These are phyloP conservation scores for Xeromyces bisporus DNA, from an alignment of 495 filamentous ascomycete genomes.

Conservation along the genomic window DNA sequence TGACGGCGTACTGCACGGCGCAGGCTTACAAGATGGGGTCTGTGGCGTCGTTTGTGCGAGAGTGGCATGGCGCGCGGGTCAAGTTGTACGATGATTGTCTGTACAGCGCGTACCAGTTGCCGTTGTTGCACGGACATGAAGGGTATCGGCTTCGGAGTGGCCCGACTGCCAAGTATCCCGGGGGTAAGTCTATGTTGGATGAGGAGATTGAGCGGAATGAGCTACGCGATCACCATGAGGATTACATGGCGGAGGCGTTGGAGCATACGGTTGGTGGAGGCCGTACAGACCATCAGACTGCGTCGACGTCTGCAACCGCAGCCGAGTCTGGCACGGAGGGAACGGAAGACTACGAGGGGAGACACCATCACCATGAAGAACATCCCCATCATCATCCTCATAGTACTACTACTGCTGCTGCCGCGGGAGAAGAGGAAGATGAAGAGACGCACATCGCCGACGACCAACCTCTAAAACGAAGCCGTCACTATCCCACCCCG, in stretches of 20 bases:
- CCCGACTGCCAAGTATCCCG: slow-evolving; percentile 78
- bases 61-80: slow-evolving; percentile 77
- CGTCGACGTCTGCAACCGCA: no score
- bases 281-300: not conserved
- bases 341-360: no score
- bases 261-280: slow-evolving; percentile 14
- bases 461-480: not conserved
- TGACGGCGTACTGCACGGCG: slow-evolving; percentile 94
- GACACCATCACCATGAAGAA: not conserved
- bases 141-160: slow-evolving; percentile 80
- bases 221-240: slow-evolving; percentile 72
- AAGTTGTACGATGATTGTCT: slow-evolving; percentile 99
- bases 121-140: slow-evolving; percentile 65
- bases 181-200: slow-evolving; percentile 81
- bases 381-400: not conserved
- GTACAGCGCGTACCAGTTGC: slow-evolving; percentile 88
- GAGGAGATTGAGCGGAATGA: slow-evolving; percentile 95
- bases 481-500: not conserved
- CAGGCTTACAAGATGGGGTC: slow-evolving; percentile 79
- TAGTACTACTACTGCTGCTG: no score
- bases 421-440: no score
- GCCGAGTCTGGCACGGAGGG: no score
- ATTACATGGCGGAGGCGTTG: slow-evolving; percentile 50
- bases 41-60: slow-evolving; percentile 73
- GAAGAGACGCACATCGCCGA: not conserved